Evolutionary conservation across 2,329 filamentous ascomycete species (phyloP).

Genomic region (Neofusicoccum sp.): DNA sequence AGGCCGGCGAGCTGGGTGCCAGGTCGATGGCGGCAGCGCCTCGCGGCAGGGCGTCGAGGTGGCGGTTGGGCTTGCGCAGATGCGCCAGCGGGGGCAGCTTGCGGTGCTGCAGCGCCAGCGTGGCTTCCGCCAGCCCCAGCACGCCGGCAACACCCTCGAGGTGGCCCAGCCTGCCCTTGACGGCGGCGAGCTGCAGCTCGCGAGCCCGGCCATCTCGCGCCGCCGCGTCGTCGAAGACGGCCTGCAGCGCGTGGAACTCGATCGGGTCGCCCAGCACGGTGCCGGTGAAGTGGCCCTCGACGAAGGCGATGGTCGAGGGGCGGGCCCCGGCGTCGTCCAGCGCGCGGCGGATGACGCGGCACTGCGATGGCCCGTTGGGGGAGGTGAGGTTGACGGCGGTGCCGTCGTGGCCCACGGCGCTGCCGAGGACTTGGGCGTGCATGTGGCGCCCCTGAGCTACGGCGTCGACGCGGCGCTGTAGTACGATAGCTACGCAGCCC

Average conservation of each 20-base stretch:
- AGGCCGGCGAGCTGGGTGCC: slow-evolving; percentile 16
- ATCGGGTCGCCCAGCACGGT: slow-evolving; percentile 55
- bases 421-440: not conserved
- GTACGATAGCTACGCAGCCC: slow-evolving; percentile 14
- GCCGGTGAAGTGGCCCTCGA: slow-evolving; percentile 57
- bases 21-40: slow-evolving; percentile 16
- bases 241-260: slow-evolving; percentile 50
- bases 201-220: not conserved
- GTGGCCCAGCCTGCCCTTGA: slow-evolving; percentile 34
- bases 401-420: slow-evolving; percentile 16
- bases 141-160: slow-evolving; percentile 28
- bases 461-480: not conserved
- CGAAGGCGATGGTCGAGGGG: slow-evolving; percentile 29
- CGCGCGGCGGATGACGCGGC: slow-evolving; percentile 32
- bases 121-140: slow-evolving; percentile 28
- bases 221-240: slow-evolving; percentile 34
- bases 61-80: not conserved
- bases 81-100: slow-evolving; percentile 20
- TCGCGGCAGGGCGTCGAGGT: not conserved
- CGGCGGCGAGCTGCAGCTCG: slow-evolving; percentile 27
- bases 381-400: slow-evolving; percentile 35
- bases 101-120: slow-evolving; percentile 27
- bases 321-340: slow-evolving; percentile 33
- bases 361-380: slow-evolving; percentile 34
- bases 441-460: not conserved